These are phyloP conservation scores for Butyriboletus loyo DNA, from an alignment of 768 basidiomycete genomes.

Conservation along the genomic window DNA sequence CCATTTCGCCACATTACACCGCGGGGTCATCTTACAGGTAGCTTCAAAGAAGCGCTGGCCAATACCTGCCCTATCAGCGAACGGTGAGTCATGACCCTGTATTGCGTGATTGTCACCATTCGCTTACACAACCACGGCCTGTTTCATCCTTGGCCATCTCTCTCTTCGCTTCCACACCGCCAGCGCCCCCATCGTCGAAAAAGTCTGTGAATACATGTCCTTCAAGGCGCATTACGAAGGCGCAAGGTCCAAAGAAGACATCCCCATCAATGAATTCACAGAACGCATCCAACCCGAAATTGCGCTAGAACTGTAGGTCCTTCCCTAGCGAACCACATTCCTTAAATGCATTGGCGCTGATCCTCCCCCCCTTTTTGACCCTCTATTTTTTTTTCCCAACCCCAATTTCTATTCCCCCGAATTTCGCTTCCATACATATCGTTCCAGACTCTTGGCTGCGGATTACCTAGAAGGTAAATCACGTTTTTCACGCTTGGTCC, in stretches of 20 bases:
- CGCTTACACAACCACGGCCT: neutral
- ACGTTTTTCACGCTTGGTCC: neutral
- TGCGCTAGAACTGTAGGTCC: slow-evolving; percentile 80
- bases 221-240: slow-evolving; percentile 80
- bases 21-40: slow-evolving; percentile 42
- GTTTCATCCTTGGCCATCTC: neutral
- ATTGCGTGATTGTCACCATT: neutral
- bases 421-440: neutral
- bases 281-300: slow-evolving; percentile 87
- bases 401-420: neutral
- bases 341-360: slow-evolving; percentile 9
- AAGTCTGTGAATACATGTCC: slow-evolving; percentile 84
- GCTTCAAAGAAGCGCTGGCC: slow-evolving; percentile 71
- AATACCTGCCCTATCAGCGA: slow-evolving; percentile 69
- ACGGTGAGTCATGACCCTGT: slow-evolving; percentile 45
- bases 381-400: slow-evolving; percentile 3
- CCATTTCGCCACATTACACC: slow-evolving; percentile 8
- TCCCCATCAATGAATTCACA: slow-evolving; percentile 70
- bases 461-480: slow-evolving; percentile 62
- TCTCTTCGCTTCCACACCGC: neutral
- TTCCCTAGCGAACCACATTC: neutral
- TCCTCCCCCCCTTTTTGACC: neutral
- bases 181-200: slow-evolving; percentile 76
- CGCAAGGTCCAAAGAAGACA: slow-evolving; percentile 68
- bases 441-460: slow-evolving; percentile 53